Percentiles rank a stretch among this genome's conserved stretches.
phyloP scores from a whole-genome alignment of 116 monocot genomes.

The Iris pallida region DNA sequence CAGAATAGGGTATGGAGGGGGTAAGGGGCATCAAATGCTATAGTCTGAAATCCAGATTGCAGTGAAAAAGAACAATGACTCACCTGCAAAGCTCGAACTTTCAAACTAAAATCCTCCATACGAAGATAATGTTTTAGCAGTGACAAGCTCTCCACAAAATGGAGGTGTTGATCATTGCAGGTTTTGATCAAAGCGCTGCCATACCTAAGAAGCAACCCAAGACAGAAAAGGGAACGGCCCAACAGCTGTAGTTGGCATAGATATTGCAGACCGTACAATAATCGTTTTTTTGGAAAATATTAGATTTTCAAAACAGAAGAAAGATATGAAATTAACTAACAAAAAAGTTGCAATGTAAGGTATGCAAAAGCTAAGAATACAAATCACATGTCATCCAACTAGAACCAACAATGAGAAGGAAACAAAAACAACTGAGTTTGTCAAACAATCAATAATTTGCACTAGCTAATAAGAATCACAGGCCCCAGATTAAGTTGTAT shows the following conservation, averaged over 20 bases:
- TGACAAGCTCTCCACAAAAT: conserved; percentile 44
- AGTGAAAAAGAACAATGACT: not conserved
- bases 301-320: too few species aligned
- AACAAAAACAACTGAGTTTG: too few species aligned
- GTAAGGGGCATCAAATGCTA: not conserved
- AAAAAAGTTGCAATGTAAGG: too few species aligned
- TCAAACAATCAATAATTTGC: too few species aligned
- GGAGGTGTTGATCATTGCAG: conserved; percentile 26
- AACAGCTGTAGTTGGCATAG: conserved; percentile 50
- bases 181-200: conserved; percentile 47
- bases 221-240: conserved; percentile 89
- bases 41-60: not conserved
- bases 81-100: conserved; percentile 91
- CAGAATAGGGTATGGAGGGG: conserved; percentile 5
- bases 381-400: too few species aligned
- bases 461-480: too few species aligned
- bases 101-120: conserved; percentile 80
- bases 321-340: too few species aligned
- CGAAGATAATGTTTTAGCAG: conserved; percentile 75
- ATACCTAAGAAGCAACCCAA: conserved; percentile 83
- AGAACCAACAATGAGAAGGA: too few species aligned
- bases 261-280: not conserved
- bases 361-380: too few species aligned
- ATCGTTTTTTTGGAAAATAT: too few species aligned
- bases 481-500: too few species aligned